Evolutionary conservation across 495 filamentous ascomycete species (phyloP), one percentile per base, ranked within the genome.

Genomic region (Penicillium goetzii): DNA sequence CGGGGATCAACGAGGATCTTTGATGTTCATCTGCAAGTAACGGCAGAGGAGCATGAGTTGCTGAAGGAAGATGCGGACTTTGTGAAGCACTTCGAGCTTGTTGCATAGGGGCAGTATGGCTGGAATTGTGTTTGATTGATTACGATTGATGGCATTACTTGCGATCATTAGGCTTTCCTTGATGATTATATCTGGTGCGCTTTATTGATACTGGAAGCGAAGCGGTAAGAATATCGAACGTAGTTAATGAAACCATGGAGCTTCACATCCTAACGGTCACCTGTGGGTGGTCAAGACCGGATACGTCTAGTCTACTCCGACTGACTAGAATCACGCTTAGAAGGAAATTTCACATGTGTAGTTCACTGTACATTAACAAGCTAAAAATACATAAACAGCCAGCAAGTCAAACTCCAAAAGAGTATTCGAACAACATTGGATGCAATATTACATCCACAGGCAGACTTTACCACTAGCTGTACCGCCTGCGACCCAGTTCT

Each of bases 391-490:
- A 10, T 2, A 21, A 21, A 19, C n/a, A 21, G n/a, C 41, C 19
- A n/a, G 7, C n/a, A 21, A 43, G n/a, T 6, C 41, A 19, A 43
- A 43, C 0, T 43, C 41, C n/a, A n/a, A 21, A 21, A 17, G 15
- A 5, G 21, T 10, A 50, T 12, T 50, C 3, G 10, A 28, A 50
- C 30, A 32, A 54, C n/a, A 23, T 36, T 21, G 15, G 12, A 59
- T 14, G 21, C 14, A 2, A 33, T n/a, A 59, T 82, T 78, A 97
- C 88, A 88, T 89, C 91, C 93, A 99, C 34, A 99, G 74, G 73
- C 88, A 93, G 32, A 98, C 70, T 76, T 98, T 98, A 17, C 95
- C 95, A 72, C 93, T 97, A 4, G 89, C 92, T 14, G 89, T 98
- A 1, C 94, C 95, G 21, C 89, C 94, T 4, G 90, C 93, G 47